These are phyloP conservation scores for Cicer cuneatum DNA, from an alignment of 306 rosid genomes.

Conservation along the genomic window DNA sequence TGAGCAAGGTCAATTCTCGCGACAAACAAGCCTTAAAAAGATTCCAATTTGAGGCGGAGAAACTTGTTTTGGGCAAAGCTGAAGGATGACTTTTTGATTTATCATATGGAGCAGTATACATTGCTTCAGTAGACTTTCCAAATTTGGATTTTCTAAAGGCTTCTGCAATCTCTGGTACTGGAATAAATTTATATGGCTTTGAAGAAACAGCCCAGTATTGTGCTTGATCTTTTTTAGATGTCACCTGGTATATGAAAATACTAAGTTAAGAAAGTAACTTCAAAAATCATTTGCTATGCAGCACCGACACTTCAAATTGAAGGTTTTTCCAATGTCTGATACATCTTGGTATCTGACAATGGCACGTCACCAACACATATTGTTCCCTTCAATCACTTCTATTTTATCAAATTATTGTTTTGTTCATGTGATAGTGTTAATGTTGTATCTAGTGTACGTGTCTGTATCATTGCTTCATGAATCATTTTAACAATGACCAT, in stretches of 20 bases:
- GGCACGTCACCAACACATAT: too few relatives aligned
- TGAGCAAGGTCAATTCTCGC: constrained; percentile 65
- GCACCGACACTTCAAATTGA: too few relatives aligned
- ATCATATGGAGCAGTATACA: constrained; percentile 53
- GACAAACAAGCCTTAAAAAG: constrained; percentile 73
- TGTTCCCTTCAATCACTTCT: too few relatives aligned
- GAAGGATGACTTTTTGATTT: constrained; percentile 64
- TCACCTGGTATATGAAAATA: constrained; percentile 61
- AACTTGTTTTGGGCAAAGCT: constrained; percentile 65
- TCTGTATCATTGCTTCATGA: too few relatives aligned
- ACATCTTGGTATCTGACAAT: too few relatives aligned
- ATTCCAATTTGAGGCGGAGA: constrained; percentile 61
- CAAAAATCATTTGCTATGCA: background rate
- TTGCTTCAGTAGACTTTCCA: constrained; percentile 58
- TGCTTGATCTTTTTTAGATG: constrained; percentile 88
- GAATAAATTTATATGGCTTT: constrained; percentile 64
- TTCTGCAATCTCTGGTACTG: constrained; percentile 68
- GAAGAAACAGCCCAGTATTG: constrained; percentile 88
- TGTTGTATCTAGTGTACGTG: too few relatives aligned
- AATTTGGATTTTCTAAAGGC: constrained; percentile 67
- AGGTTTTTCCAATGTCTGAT: too few relatives aligned
- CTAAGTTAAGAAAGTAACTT: constrained; percentile 20
- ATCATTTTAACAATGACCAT: background rate
- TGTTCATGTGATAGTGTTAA: too few relatives aligned
- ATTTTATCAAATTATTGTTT: too few relatives aligned